phyloP scores from a whole-genome alignment of 352 stramenopile species.

The Globisporangium parvum region DNA sequence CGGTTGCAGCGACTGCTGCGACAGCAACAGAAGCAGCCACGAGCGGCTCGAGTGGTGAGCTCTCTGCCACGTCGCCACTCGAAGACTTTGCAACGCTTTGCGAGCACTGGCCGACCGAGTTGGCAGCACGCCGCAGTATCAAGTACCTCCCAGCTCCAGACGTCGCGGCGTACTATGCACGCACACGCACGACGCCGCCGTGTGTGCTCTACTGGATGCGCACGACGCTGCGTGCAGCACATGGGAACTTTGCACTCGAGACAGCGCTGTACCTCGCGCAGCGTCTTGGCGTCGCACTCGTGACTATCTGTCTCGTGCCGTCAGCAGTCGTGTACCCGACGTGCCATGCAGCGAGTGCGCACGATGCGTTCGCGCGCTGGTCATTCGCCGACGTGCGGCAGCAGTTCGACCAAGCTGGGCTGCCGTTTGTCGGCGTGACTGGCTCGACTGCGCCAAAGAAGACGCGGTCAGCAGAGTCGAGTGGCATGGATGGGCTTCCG shows the following conservation, averaged over 20 bases:
- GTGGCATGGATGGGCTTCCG: slow-evolving; percentile 13
- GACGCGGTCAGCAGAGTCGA: neutral
- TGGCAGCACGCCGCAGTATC: slow-evolving; percentile 34
- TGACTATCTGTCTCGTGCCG: slow-evolving; percentile 38
- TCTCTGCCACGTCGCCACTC: neutral
- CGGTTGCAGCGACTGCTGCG: neutral
- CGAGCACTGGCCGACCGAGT: slow-evolving; percentile 36
- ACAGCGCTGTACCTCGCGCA: slow-evolving; percentile 36
- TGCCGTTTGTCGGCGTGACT: slow-evolving; percentile 46
- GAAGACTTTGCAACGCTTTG: slow-evolving; percentile 22
- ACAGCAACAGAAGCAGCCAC: slow-evolving; percentile 1
- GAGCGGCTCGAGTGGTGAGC: slow-evolving; percentile 1
- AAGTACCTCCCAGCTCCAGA: slow-evolving; percentile 26
- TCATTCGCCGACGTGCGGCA: slow-evolving; percentile 44
- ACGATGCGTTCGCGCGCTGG: slow-evolving; percentile 51
- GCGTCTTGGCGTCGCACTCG: slow-evolving; percentile 34
- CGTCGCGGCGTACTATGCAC: slow-evolving; percentile 5
- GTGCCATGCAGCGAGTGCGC: slow-evolving; percentile 43
- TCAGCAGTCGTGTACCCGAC: slow-evolving; percentile 45
- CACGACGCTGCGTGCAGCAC: slow-evolving; percentile 42
- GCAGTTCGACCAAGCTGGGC: slow-evolving; percentile 26
- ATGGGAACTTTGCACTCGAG: slow-evolving; percentile 62
- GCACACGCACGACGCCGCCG: slow-evolving; percentile 1
- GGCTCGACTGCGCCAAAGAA: slow-evolving; percentile 14
- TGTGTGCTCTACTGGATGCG: slow-evolving; percentile 72